Base-by-base conservation (phyloP, 352 stramenopile species). In the Phytopythium cucurbitacearum region DNA sequence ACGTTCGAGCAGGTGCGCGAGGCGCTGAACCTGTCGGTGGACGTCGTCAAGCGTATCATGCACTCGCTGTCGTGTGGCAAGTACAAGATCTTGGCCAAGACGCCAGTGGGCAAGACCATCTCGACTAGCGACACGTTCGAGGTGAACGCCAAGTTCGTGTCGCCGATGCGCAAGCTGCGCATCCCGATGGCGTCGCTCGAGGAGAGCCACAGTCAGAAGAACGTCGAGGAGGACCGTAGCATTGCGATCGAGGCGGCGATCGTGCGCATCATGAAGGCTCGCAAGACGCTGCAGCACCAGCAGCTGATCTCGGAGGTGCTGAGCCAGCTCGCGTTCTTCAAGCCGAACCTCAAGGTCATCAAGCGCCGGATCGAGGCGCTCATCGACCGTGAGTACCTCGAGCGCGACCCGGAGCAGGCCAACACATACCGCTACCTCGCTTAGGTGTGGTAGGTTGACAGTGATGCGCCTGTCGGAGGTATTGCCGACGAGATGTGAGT, bases 241-340 rank as follows among this genome's bases (percentile, higher is more conserved):
- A 97, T 98, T 75, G 96, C 97, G 15, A 99, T 99, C 67, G 97
- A 99, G 81, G 97, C 97, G 39, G 96, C 97, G 10, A 99, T 99
- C 64, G 97, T 99, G 40, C 93, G 97, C 69, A 99, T 99, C 76
- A 99, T 99, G 97, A 99, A 99, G 79, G 95, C 95, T 15, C 78
- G 95, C 56, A 98, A 98, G 74, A 98, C 93, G 35, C 76, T 99
- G 52, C 80, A 96, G 53, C 97, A 99, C 70, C 94, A 99, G 68
- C 91, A 99, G 67, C 85, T 99, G 10, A 90, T 99, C 43, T 97
- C 97, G 38, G 97, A 99, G 73, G 97, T 99, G 50, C 70, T 99
- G 40, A 95, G 78, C 37, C 97, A 99, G 65, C 80, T 99, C 37
- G 80, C 89, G 6, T 99, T 99, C 66, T 99, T 99, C 83, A 97